Evolutionary conservation across 2,329 filamentous ascomycete genomes (phyloP).

Genomic region (Xylariaceae sp.): DNA sequence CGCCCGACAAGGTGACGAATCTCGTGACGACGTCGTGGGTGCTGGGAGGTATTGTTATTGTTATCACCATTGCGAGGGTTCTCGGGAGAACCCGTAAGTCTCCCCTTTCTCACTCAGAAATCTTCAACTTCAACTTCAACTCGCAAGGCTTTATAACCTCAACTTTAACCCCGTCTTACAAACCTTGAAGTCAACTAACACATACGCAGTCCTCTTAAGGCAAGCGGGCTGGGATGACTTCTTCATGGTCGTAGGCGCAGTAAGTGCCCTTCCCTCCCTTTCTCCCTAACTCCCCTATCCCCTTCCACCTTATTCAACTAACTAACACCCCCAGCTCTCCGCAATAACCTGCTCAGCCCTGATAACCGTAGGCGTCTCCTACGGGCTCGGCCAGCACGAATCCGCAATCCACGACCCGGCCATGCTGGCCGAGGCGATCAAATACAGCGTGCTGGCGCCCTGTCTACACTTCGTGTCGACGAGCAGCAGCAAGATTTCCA

Average conservation of each 20-base stretch:
- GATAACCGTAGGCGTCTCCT: conserved; percentile 2
- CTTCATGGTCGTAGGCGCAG: conserved; percentile 10
- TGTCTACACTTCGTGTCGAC: conserved; percentile 6
- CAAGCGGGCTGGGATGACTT: conserved; percentile 16
- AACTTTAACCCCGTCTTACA: background rate
- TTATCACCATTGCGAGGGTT: background rate
- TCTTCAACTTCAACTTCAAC: background rate
- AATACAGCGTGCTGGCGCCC: conserved; percentile 11
- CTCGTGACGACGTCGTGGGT: background rate
- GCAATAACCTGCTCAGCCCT: conserved; percentile 9
- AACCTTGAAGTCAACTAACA: background rate
- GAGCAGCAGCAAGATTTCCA: conserved; percentile 10
- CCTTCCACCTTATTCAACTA: too few relatives aligned
- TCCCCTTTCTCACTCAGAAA: background rate
- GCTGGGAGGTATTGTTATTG: background rate
- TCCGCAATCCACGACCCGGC: conserved; percentile 2
- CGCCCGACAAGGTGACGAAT: background rate
- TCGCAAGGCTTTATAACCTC: too few relatives aligned
- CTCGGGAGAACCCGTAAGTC: background rate
- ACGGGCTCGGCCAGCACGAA: conserved; percentile 6
- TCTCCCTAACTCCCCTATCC: background rate
- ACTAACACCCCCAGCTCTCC: background rate
- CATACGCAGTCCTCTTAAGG: conserved; percentile 2
- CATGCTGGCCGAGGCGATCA: conserved; percentile 6
- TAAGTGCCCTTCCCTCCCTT: background rate